A percentile compares a stretch with the other conserved stretches of the same genome.
Conservation (phyloP, 1,284 basidiomycete species). For the Coniferiporia sulphurascens region DNA sequence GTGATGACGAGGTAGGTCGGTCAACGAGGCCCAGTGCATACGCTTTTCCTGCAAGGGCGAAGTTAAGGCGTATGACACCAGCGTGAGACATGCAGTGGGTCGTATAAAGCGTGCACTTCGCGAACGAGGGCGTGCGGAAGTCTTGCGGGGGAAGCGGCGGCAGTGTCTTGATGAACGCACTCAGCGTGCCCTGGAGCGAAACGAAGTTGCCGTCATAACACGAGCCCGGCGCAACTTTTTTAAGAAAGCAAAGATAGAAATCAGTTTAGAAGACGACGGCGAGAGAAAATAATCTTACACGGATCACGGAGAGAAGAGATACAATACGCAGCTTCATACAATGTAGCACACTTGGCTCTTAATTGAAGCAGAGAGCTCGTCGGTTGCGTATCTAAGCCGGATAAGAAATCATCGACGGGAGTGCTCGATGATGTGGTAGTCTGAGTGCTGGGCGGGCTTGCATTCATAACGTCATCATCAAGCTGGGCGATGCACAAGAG, state of each 20-base stretch:
- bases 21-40: neutral
- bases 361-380: conserved; percentile 9
- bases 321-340: conserved; percentile 14
- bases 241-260: neutral
- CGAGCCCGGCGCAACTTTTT: neutral
- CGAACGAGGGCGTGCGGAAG: conserved; percentile 1
- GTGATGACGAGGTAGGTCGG: neutral
- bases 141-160: neutral
- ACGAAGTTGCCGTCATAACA: neutral
- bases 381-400: conserved; percentile 4
- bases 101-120: conserved; percentile 6
- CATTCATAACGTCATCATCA: neutral
- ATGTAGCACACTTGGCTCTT: conserved; percentile 14
- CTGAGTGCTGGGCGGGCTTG: neutral
- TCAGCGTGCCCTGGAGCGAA: conserved; percentile 4
- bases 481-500: neutral
- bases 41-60: conserved; percentile 1
- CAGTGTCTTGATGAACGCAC: conserved; percentile 9
- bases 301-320: conserved; percentile 1
- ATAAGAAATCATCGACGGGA: conserved; percentile 13
- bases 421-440: neutral
- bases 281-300: conserved; percentile 1
- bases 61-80: conserved; percentile 8
- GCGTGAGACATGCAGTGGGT: conserved; percentile 12
- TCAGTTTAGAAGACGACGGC: neutral